These are phyloP conservation scores for Protoeuglena noctilucae DNA, from an alignment of 139 green algal genomes.

Conservation along the genomic window DNA sequence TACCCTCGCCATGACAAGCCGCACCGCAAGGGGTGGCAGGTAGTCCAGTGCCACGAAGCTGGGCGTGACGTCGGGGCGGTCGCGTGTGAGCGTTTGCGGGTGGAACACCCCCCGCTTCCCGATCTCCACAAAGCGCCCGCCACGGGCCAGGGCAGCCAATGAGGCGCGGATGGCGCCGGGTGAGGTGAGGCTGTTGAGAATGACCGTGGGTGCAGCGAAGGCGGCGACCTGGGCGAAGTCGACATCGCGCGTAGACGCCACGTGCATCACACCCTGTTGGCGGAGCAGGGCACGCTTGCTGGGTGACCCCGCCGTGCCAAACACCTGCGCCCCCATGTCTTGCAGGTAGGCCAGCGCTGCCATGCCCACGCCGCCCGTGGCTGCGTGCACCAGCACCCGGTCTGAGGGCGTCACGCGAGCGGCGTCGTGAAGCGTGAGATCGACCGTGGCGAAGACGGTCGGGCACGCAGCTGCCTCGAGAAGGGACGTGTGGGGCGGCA, in stretches of 20 bases:
- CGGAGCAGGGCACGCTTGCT: conserved; percentile 53
- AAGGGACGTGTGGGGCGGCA: conserved; percentile 43
- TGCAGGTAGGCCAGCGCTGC: conserved; percentile 45
- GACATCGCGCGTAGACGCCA: conserved; percentile 3
- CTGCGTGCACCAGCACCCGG: conserved; percentile 48
- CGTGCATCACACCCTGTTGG: conserved; percentile 21
- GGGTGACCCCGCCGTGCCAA: conserved; percentile 46
- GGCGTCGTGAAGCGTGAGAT: conserved; percentile 35
- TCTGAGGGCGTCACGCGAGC: conserved; percentile 21
- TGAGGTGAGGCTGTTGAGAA: conserved; percentile 66
- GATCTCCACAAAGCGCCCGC: conserved; percentile 12
- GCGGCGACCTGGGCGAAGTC: conserved; percentile 9
- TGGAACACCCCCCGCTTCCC: conserved; percentile 11
- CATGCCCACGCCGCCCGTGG: conserved; percentile 61
- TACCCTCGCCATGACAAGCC: no score
- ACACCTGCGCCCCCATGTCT: conserved; percentile 19
- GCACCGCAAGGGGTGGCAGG: no score
- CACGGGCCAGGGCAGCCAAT: conserved; percentile 18
- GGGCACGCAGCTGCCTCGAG: conserved; percentile 52
- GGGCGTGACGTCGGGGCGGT: conserved; percentile 15
- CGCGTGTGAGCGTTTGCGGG: conserved; percentile 22
- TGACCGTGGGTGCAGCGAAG: conserved; percentile 14
- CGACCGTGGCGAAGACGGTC: conserved; percentile 65
- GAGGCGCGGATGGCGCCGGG: conserved; percentile 23
- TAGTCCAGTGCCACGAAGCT: no score